A percentile compares a stretch with the other conserved stretches of the same genome.
phyloP scores from a whole-genome alignment of 108 stramenopile species.

The Conticribra weissflogii region DNA sequence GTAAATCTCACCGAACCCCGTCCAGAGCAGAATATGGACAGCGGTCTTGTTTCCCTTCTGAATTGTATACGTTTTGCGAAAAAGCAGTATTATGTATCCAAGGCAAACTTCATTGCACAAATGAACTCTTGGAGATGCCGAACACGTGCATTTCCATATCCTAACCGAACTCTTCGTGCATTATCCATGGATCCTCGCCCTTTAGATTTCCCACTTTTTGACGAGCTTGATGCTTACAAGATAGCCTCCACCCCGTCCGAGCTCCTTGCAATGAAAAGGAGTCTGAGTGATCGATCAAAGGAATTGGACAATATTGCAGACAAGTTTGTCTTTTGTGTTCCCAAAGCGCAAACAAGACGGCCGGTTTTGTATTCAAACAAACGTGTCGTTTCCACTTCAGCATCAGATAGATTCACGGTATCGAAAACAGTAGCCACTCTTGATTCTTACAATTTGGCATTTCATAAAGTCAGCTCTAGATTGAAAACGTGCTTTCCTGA shows the following conservation, averaged over 20 bases:
- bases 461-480: constrained; percentile 53
- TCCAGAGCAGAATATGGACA: constrained; percentile 21
- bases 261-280: constrained; percentile 65
- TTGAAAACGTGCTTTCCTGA: constrained; percentile 92
- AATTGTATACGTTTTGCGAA: constrained; percentile 35
- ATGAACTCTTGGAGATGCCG: constrained; percentile 65
- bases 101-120: constrained; percentile 41
- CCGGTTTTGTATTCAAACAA: constrained; percentile 37
- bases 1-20: constrained; percentile 31
- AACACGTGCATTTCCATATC: constrained; percentile 55
- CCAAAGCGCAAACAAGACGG: constrained; percentile 60
- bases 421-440: constrained; percentile 35
- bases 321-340: constrained; percentile 85
- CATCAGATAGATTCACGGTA: constrained; percentile 12
- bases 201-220: constrained; percentile 33
- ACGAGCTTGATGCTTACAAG: constrained; percentile 36
- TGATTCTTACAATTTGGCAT: constrained; percentile 53
- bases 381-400: constrained; percentile 1
- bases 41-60: constrained; percentile 50
- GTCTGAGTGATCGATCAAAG: constrained; percentile 55
- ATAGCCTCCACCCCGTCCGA: constrained; percentile 63
- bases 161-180: constrained; percentile 34
- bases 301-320: constrained; percentile 63
- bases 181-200: constrained; percentile 46
- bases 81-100: constrained; percentile 29